Percentiles rank a stretch among this genome's conserved stretches.
Evolutionary conservation across 208 protist species (phyloP).

Genomic region (Porcisia deanei): DNA sequence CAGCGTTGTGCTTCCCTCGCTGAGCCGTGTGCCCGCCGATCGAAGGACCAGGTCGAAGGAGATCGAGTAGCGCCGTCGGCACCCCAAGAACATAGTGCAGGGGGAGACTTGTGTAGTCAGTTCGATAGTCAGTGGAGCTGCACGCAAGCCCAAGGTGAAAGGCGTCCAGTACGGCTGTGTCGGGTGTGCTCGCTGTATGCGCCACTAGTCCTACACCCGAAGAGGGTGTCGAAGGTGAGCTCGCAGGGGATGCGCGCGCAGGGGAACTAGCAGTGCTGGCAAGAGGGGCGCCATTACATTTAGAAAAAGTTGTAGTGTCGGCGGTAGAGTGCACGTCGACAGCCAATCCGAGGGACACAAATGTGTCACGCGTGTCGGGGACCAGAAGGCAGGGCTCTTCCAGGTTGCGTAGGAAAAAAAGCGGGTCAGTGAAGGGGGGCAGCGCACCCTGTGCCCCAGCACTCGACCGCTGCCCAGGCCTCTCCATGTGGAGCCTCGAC

Average conservation of each 20-base stretch:
- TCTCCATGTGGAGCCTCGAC: background rate
- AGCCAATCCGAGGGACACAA: slow-evolving; percentile 16
- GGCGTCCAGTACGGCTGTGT: background rate
- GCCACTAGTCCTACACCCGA: background rate
- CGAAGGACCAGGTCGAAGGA: background rate
- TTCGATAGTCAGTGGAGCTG: slow-evolving; percentile 18
- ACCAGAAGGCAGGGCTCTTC: slow-evolving; percentile 31
- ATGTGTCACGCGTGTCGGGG: slow-evolving; percentile 15
- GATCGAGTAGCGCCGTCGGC: slow-evolving; percentile 19
- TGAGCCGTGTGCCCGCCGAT: background rate
- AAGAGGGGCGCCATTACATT: background rate
- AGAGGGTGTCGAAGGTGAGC: background rate
- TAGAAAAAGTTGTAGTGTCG: background rate
- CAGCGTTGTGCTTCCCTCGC: background rate
- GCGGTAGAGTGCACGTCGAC: background rate
- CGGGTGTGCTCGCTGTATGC: background rate
- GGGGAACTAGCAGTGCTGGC: background rate
- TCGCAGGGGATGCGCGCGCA: background rate
- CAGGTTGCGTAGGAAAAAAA: slow-evolving; percentile 11
- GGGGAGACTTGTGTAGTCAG: slow-evolving; percentile 28
- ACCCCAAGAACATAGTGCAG: slow-evolving; percentile 36
- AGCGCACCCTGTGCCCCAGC: background rate
- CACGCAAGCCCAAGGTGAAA: slow-evolving; percentile 22
- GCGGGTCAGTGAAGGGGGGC: background rate
- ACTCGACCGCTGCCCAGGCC: background rate